Evolutionary conservation across 352 stramenopile species (phyloP), one percentile per base, ranked within the genome.

Genomic region (Globisporangium paddicum): DNA sequence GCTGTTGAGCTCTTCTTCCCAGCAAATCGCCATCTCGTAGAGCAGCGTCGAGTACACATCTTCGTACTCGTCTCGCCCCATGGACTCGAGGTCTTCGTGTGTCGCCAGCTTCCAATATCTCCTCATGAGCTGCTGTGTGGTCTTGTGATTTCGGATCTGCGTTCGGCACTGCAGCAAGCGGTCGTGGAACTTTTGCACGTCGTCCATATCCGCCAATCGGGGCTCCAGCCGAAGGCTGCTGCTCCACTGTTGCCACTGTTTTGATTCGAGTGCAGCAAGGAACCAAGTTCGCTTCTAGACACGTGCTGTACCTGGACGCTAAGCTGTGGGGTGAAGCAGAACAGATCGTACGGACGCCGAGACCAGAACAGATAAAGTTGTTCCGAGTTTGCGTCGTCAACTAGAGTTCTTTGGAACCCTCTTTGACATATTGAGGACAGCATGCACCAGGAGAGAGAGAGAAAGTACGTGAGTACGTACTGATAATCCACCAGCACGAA

Each of bases 1-100:
- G 47, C 73, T 62, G 38, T 73, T 80, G 13, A 77, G 67, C 44
- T 85, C 75, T 34, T 87, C 68, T 9, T 85, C 72, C 75, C 72
- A 85, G 68, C 69, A 87, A 23, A 85, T 72, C 5, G 73, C 83
- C 75, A 83, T 80, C 42, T 83, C 73, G 34, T 76, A 80, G n/a
- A 87, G 50, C 38, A 87, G 42, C 10, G 69, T 75, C 2, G 71
- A 79, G 67, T 84, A 84, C 59, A 78, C 62, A 21, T 65, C 62
- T 26, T 81, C 55, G 58, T 75, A 86, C 55, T 85, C 77, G 6
- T 71, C 60, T 4, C 52, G 51, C 0, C 59, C 64, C 57, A 80
- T 73, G 23, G 32, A 8, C 3, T 60, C 44, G 1, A 55, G 21
- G 32, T 70, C 50, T 23, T 44, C 49, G 32, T 58, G 71, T 14